Evolutionary conservation across 768 basidiomycete genomes (phyloP).

Genomic region (Melanogaster broomeanus): DNA sequence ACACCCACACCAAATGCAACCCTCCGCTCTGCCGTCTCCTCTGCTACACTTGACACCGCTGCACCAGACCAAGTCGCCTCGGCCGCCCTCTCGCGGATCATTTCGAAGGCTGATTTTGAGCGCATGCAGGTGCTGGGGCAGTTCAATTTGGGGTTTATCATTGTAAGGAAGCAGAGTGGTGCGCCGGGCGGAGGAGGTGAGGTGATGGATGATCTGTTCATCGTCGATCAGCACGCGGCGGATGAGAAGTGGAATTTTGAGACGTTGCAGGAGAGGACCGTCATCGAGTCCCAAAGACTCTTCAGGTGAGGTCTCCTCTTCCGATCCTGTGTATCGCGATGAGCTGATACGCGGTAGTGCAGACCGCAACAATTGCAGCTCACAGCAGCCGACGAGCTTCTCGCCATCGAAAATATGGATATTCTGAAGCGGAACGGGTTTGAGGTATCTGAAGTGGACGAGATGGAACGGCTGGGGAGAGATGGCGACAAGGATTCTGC

Average conservation of each 20-base stretch:
- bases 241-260: slow-evolving; percentile 99
- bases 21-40: slow-evolving; percentile 25
- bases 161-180: slow-evolving; percentile 61
- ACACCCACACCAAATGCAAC: slow-evolving; percentile 4
- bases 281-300: slow-evolving; percentile 83
- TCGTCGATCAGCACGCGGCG: slow-evolving; percentile 95
- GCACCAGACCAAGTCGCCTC: slow-evolving; percentile 58
- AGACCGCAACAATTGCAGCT: slow-evolving; percentile 81
- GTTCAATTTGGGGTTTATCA: slow-evolving; percentile 95
- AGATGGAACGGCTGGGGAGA: slow-evolving; percentile 15
- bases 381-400: slow-evolving; percentile 86
- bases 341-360: not conserved
- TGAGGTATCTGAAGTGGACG: slow-evolving; percentile 65
- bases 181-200: not conserved
- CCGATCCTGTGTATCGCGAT: not conserved
- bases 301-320: slow-evolving; percentile 57
- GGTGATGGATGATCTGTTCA: slow-evolving; percentile 85
- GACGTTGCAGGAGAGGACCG: slow-evolving; percentile 86
- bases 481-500: not conserved
- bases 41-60: slow-evolving; percentile 35
- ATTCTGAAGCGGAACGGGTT: slow-evolving; percentile 87
- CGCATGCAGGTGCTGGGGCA: slow-evolving; percentile 88
- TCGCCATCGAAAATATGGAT: slow-evolving; percentile 86
- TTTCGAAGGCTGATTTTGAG: slow-evolving; percentile 84
- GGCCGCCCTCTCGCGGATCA: slow-evolving; percentile 77